Percentiles rank a stretch among this genome's conserved stretches.
phyloP scores from a whole-genome alignment of 768 basidiomycete species.

The Pisolithus microcarpus region DNA sequence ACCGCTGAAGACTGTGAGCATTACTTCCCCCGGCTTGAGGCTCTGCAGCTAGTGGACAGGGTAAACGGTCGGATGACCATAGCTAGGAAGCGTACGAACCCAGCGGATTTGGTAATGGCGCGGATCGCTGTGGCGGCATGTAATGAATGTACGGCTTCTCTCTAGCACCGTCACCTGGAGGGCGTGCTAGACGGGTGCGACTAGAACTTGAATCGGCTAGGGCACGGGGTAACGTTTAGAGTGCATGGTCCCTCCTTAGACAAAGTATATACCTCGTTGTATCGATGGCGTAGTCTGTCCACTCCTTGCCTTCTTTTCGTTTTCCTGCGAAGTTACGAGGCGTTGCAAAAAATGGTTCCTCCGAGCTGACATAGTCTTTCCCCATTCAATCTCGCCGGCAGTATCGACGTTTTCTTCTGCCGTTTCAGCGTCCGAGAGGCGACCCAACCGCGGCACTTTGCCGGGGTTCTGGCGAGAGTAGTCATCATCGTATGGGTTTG shows the following conservation, averaged over 20 bases:
- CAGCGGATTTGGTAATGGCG: slow-evolving; percentile 7
- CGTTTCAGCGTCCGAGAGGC: slow-evolving; percentile 49
- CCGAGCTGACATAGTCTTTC: slow-evolving; percentile 61
- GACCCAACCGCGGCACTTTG: slow-evolving; percentile 57
- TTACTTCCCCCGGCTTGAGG: slow-evolving; percentile 5
- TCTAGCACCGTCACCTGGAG: slow-evolving; percentile 17
- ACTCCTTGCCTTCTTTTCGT: slow-evolving; percentile 42
- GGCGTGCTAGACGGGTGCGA: slow-evolving; percentile 21
- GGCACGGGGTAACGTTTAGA: slow-evolving; percentile 1
- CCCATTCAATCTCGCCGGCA: slow-evolving; percentile 71
- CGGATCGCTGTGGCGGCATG: slow-evolving; percentile 22
- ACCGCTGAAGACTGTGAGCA: slow-evolving; percentile 27
- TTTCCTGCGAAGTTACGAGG: slow-evolving; percentile 50
- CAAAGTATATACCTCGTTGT: slow-evolving; percentile 15
- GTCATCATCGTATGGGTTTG: slow-evolving; percentile 74
- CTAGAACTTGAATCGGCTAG: slow-evolving; percentile 17
- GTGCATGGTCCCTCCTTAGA: neutral
- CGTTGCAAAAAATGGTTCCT: slow-evolving; percentile 66
- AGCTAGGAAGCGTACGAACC: slow-evolving; percentile 14
- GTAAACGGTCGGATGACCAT: neutral
- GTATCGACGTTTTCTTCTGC: slow-evolving; percentile 72
- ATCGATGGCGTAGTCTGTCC: slow-evolving; percentile 24
- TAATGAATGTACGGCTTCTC: slow-evolving; percentile 31
- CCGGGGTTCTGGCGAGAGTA: slow-evolving; percentile 49
- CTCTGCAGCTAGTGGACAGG: slow-evolving; percentile 14